These are phyloP conservation scores for Tricholoma matsutake DNA, from an alignment of 768 basidiomycete species.

Conservation along the genomic window DNA sequence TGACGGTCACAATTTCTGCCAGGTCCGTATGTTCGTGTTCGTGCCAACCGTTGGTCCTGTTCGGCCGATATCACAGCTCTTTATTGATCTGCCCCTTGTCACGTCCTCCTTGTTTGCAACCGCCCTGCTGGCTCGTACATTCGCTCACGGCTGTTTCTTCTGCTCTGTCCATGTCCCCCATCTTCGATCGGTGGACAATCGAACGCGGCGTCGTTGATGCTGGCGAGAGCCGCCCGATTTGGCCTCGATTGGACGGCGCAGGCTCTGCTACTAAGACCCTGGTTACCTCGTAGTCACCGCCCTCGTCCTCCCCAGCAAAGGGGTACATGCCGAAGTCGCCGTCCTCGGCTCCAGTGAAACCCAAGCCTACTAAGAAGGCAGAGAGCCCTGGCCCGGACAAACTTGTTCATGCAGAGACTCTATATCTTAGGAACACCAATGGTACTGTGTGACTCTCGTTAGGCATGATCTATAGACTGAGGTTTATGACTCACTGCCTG, in stretches of 20 bases:
- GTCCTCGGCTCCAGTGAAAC: not conserved
- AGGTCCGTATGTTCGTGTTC: too few relatives aligned
- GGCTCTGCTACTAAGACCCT: not conserved
- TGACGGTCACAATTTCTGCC: too few relatives aligned
- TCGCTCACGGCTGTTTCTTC: too few relatives aligned
- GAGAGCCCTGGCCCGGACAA: not conserved
- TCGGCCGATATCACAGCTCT: too few relatives aligned
- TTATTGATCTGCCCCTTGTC: constrained; percentile 9
- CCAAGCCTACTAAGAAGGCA: not conserved
- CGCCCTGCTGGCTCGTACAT: too few relatives aligned
- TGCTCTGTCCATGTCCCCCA: too few relatives aligned
- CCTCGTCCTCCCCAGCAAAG: not conserved
- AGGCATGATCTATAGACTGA: too few relatives aligned
- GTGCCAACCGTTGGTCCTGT: too few relatives aligned
- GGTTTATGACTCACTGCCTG: too few relatives aligned
- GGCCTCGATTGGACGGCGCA: not conserved
- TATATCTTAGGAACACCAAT: too few relatives aligned
- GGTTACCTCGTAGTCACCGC: not conserved
- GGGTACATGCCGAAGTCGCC: not conserved
- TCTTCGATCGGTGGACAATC: not conserved
- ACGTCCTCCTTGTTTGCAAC: constrained; percentile 13
- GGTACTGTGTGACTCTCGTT: too few relatives aligned
- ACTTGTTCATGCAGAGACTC: too few relatives aligned
- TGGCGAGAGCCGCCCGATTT: not conserved
- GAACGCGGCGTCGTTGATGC: not conserved